phyloP scores from a whole-genome alignment of 768 basidiomycete species.

The Rhodotorula graminis region DNA sequence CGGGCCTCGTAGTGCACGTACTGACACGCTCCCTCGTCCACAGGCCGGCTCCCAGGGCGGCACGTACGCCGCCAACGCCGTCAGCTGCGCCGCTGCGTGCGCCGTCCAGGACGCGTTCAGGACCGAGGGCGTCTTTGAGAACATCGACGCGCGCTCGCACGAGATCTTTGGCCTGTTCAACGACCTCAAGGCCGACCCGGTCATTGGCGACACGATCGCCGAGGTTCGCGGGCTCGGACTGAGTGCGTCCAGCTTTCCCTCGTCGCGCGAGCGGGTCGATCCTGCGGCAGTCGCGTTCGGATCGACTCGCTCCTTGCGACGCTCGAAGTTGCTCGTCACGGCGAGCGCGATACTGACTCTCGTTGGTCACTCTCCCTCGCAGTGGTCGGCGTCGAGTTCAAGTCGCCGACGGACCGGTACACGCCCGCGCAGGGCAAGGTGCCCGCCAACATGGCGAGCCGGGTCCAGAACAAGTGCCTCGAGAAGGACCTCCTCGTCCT shows the following conservation, averaged over 20 bases:
- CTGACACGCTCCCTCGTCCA: too few species aligned
- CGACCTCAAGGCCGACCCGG: conserved; percentile 56
- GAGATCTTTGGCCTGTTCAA: conserved; percentile 66
- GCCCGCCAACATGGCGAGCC: conserved; percentile 43
- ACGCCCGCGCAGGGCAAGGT: conserved; percentile 44
- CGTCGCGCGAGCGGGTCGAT: conserved; percentile 48
- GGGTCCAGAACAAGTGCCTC: conserved; percentile 60
- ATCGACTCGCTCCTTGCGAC: too few species aligned
- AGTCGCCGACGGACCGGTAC: conserved; percentile 32
- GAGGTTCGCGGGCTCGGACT: conserved; percentile 85
- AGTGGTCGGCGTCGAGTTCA: conserved; percentile 49
- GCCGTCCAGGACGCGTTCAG: conserved; percentile 72
- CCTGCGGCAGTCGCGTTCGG: too few species aligned
- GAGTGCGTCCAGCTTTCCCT: conserved; percentile 69
- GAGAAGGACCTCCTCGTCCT: conserved; percentile 81
- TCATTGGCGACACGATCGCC: conserved; percentile 59
- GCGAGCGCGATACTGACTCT: too few species aligned
- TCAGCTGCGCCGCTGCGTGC: conserved; percentile 82
- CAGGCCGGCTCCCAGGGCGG: conserved; percentile 44
- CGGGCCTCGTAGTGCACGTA: too few species aligned
- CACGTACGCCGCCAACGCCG: conserved; percentile 87
- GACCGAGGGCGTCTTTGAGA: conserved; percentile 74
- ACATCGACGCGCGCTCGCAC: conserved; percentile 68
- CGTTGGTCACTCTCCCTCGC: conserved; percentile 49
- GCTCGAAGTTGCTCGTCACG: too few species aligned